Evolutionary conservation across 139 green algal genomes (phyloP), one percentile per base, ranked within the genome.

Genomic region (Pleodorina starrii): DNA sequence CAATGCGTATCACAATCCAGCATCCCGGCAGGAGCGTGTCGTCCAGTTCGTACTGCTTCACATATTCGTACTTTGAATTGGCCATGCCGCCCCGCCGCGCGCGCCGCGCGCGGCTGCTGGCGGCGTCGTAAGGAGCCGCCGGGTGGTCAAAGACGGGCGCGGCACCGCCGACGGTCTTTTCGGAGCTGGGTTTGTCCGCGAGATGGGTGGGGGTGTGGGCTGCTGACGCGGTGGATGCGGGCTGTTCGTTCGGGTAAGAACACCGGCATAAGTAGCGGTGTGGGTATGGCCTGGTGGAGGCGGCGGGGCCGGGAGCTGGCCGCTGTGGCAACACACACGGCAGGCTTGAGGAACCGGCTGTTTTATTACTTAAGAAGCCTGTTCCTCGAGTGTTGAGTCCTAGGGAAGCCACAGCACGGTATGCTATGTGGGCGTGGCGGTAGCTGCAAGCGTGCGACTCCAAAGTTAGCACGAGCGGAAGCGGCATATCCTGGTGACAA

Each of bases 1-100:
- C 97, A 0, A 99, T 76, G 0, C 97, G 92, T 0, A 99, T 68
- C 0, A 99, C 97, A 38, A 98, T 97, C 92, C 93, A 99, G 92
- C 95, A 98, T n/a, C 90, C 86, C 0, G 93, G 95, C 25, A 98
- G 91, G 59, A 99, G 69, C 27, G 82, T 76, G 44, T 96, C 95
- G 66, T 97, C 93, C 42, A 91, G 82, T 84, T 99, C 97, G 92
- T 94, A 99, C 14, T 90, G 60, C 50, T 97, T 97, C 0, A 98
- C 96, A 73, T 98, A 99, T 75, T 97, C 96, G 84, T 94, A 99
- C 69, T 86, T 86, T 21, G 38, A 60, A 27, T 86, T 86, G 25
- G 79, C 79, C 79, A 86, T 86, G 38, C 48, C 32, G 38, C 79
- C 79, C 6, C 79, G 57, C 38, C 57, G 38, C 2, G 38, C 79